Evolutionary conservation across 108 stramenopile species (phyloP).

Genomic region (Cyclostephanos invisitatus): DNA sequence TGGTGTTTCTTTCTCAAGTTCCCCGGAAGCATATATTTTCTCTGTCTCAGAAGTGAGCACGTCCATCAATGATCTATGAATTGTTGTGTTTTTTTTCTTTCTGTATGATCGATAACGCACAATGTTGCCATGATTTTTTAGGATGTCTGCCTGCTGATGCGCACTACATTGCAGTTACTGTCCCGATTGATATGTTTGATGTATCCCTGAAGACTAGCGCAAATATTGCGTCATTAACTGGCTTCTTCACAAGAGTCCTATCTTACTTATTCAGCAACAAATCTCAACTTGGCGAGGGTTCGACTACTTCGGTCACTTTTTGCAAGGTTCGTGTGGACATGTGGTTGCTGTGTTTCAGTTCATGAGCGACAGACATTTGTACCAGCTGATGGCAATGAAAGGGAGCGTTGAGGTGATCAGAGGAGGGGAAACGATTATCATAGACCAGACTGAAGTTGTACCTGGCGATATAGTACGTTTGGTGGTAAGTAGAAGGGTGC

Average conservation of each 20-base stretch:
- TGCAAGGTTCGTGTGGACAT: constrained; percentile 36
- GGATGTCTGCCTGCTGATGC: constrained; percentile 51
- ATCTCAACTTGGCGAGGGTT: constrained; percentile 15
- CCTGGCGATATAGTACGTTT: constrained; percentile 60
- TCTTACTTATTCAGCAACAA: constrained; percentile 29
- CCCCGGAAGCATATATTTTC: constrained; percentile 22
- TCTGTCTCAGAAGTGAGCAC: neutral
- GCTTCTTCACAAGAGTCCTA: constrained; percentile 14
- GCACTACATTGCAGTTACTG: constrained; percentile 54
- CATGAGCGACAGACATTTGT: constrained; percentile 48
- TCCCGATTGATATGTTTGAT: constrained; percentile 22
- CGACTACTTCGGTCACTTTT: constrained; percentile 19
- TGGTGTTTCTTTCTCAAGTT: constrained; percentile 50
- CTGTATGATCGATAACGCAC: too few relatives aligned
- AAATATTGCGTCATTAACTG: constrained; percentile 16
- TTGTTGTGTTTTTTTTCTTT: neutral
- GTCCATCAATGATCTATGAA: neutral
- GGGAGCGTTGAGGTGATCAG: constrained; percentile 56
- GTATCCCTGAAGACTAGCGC: constrained; percentile 14
- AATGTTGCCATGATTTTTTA: too few relatives aligned
- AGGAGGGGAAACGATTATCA: constrained; percentile 38
- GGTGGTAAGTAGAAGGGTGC: neutral
- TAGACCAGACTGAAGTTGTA: constrained; percentile 55
- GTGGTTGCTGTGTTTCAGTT: constrained; percentile 55
- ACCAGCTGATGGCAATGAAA: constrained; percentile 45